Evolutionary conservation across 768 basidiomycete species (phyloP).

Genomic region (Lactifluus echinatus): DNA sequence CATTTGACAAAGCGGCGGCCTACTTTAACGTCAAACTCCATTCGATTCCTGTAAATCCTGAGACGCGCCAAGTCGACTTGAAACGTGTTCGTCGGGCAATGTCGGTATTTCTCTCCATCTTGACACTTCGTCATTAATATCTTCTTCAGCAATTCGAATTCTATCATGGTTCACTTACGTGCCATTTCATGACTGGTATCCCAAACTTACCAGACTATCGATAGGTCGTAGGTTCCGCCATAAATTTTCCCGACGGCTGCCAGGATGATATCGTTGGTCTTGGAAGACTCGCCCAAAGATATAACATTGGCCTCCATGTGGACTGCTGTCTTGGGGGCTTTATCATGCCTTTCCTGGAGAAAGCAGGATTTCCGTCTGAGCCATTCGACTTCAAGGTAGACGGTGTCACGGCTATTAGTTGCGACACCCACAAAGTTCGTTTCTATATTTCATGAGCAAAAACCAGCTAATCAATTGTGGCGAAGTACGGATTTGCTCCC

Average conservation of each 20-base stretch:
- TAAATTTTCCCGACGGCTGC: constrained; percentile 81
- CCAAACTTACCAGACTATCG: constrained; percentile 8
- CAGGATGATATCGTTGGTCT: constrained; percentile 82
- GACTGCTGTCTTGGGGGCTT: constrained; percentile 94
- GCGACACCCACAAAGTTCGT: constrained; percentile 86
- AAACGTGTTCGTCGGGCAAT: constrained; percentile 78
- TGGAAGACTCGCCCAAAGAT: constrained; percentile 56
- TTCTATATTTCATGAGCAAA: not conserved
- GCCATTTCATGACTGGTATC: not conserved
- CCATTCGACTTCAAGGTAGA: constrained; percentile 87
- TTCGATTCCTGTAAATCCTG: constrained; percentile 68
- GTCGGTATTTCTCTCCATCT: constrained; percentile 38
- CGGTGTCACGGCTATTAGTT: constrained; percentile 91
- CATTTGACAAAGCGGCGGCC: constrained; percentile 87
- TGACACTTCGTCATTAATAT: constrained; percentile 6
- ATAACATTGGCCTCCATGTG: constrained; percentile 85
- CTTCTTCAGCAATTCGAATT: constrained; percentile 66
- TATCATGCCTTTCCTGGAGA: constrained; percentile 85
- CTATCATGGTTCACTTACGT: constrained; percentile 57
- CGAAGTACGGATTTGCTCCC: constrained; percentile 86
- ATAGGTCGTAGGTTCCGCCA: constrained; percentile 75
- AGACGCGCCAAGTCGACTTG: constrained; percentile 71
- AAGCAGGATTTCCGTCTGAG: constrained; percentile 58
- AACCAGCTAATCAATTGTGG: constrained; percentile 12
- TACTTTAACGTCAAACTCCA: constrained; percentile 90